These are phyloP conservation scores for Spinacia oleracea DNA, from an alignment of 179 eudicot species.

Conservation along the genomic window DNA sequence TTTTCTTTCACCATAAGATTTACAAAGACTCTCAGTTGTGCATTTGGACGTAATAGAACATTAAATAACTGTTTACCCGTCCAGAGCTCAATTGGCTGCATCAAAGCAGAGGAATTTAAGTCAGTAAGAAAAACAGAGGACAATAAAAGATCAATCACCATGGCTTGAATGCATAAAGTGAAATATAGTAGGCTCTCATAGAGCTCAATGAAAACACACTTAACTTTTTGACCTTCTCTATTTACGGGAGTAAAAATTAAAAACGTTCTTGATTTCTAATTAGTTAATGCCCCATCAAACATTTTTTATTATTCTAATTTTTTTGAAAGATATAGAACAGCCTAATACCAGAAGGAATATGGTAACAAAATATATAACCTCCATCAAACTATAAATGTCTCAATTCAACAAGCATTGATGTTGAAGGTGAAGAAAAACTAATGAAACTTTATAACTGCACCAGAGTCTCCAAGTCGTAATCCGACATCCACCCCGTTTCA, in stretches of 20 bases:
- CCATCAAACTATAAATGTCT: neutral
- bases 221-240: neutral
- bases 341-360: too few species aligned
- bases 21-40: conserved; percentile 74
- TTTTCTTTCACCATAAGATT: conserved; percentile 88
- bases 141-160: conserved; percentile 1
- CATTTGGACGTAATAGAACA: conserved; percentile 89
- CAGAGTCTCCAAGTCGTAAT: neutral
- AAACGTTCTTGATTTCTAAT: too few species aligned
- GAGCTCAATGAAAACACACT: neutral
- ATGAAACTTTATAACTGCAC: neutral
- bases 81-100: conserved; percentile 98
- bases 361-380: neutral
- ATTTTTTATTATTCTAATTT: too few species aligned
- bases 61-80: conserved; percentile 91
- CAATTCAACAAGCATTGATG: neutral
- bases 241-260: neutral
- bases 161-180: neutral
- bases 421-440: neutral
- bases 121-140: conserved; percentile 16
- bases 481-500: neutral
- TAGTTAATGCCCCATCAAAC: neutral
- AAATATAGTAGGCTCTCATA: neutral
- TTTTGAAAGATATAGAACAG: too few species aligned
- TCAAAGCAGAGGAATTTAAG: conserved; percentile 22